Base-by-base conservation (phyloP, 1,139 yeast genomes). In the Yamadazyma sp. region DNA sequence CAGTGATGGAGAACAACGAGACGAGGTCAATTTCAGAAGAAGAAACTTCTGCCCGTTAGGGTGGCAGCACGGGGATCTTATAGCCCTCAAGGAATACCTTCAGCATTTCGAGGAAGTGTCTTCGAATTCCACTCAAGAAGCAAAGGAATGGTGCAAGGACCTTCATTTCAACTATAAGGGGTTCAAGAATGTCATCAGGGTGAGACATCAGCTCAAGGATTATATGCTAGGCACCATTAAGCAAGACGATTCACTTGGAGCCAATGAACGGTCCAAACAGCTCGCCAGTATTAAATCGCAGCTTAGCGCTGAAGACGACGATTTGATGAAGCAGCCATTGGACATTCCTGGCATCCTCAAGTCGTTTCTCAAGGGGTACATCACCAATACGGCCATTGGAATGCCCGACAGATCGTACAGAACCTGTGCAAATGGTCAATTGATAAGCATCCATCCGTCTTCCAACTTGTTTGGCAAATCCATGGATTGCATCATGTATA, bases 391-490 rank as follows among this genome's bases (percentile, higher is more conserved):
- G 0, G 98, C 98, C 0, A 80, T 92, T 14, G 95, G 97, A 6
- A 80, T 87, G 80, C 96, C 98, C 0, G 98, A 94, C 58, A 74
- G 97, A 52, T 85, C 96, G 3, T 94, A 84, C 63, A 73, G 95
- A 55, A 89, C 97, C 0, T 83, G 89, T 11, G 67, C 82, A 18
- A 79, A 84, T 6, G 95, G 95, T 15, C 89, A 84, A 52, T 67
- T 85, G 22, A 80, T 94, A 33, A 80, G 94, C 42, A 80, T 94
- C 13, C 99, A 94, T 57, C 98, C 98, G 0, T 86, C 96, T 0
- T 87, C 96, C 1, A 69, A 87, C 57, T 66, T 94, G 34, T 94
- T 90, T 62, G 96, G 96, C 10, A 77, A 78, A 49, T 48, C 62
- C n/a, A 70, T 80, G 33, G 96, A 90, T 49, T 96, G 95, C 2